Evolutionary conservation across 139 green algal species (phyloP).

Genomic region (Bryopsis sp.): DNA sequence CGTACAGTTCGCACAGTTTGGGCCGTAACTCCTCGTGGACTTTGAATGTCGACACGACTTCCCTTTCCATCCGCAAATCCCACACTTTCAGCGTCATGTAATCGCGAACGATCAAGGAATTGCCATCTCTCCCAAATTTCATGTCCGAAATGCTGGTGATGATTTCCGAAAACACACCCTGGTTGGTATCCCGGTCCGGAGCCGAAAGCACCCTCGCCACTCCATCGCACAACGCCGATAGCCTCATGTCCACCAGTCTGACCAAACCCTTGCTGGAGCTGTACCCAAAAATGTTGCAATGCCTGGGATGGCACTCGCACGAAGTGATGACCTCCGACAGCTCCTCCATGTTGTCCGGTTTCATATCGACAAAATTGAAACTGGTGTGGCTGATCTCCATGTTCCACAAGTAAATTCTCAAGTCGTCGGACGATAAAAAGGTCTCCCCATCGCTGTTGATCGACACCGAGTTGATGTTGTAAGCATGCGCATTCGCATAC

Average conservation of each 20-base stretch:
- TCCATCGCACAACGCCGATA: conserved; percentile 78
- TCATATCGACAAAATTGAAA: conserved; percentile 99
- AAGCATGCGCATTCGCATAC: conserved; percentile 92
- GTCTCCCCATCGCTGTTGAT: conserved; percentile 85
- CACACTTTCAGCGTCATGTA: conserved; percentile 99
- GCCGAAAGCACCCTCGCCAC: conserved; percentile 39
- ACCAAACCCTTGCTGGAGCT: conserved; percentile 91
- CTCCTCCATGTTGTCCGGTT: conserved; percentile 98
- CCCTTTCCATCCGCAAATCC: conserved; percentile 85
- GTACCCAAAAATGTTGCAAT: conserved; percentile 91
- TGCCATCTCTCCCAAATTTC: conserved; percentile 78
- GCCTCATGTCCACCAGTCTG: conserved; percentile 86
- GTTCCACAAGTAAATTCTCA: conserved; percentile 95
- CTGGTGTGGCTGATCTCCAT: conserved; percentile 77
- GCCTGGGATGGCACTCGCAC: conserved; percentile 82
- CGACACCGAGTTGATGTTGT: conserved; percentile 97
- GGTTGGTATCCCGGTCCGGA: conserved; percentile 34
- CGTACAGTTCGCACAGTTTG: conserved; percentile 95
- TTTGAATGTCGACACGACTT: conserved; percentile 72
- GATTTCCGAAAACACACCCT: conserved; percentile 96
- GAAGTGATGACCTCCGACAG: conserved; percentile 98
- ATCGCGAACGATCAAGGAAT: conserved; percentile 84
- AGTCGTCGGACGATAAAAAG: conserved; percentile 91
- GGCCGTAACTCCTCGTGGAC: conserved; percentile 86
- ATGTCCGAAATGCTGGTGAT: conserved; percentile 90